Base-by-base conservation (phyloP, 371 early-diverging fungal species). In the Actinomortierella ambigua region DNA sequence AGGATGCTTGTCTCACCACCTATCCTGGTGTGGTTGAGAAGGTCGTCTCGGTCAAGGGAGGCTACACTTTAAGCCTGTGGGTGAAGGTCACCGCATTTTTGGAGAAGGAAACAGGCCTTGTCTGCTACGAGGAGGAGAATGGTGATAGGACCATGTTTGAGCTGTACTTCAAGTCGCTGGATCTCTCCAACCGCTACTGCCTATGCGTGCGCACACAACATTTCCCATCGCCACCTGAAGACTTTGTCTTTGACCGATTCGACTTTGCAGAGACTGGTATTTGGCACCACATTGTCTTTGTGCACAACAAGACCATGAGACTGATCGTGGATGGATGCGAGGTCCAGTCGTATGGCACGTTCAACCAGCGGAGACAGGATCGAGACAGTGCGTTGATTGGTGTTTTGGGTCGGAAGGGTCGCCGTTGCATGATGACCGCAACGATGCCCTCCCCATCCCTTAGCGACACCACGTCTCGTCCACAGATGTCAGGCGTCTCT, bases 151-250 rank as follows among this genome's bases (percentile, higher is more conserved):
- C 77, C 20, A 73, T 65, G 29, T 78, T 78, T 57, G 79, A 78
- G 55, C 76, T 78, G 2, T 78, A 78, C 49, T 76, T 78, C 69
- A 76, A 76, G 52, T 63, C 65, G 24, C 50, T 78, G 40, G 77
- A 76, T 41, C 68, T 73, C 49, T 76, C 79, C 17, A 68, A 76
- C 46, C 65, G 79, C 5, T 78, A 71, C 26, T 78, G 79, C 46
- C 69, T 78, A n/a, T 78, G 79, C 52, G 79, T 78, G n/a, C 61
- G 77, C 14, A 78, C 79, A 0, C 79, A 78, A 23, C 79, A 78
- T 20, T 73, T 60, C n/a, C 76, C 79, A 1, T 68, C 73, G 9
- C 79, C 79, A 2, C 65, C 79, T 0, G 79, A 78, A 29, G 79
- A 78, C 48, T 78, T 76, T 61, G 79, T 78, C 39, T 78, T 78